A percentile compares a stretch with the other conserved stretches of the same genome.
phyloP scores from a whole-genome alignment of 441 rosid genomes.

The Bruguiera hainesii region DNA sequence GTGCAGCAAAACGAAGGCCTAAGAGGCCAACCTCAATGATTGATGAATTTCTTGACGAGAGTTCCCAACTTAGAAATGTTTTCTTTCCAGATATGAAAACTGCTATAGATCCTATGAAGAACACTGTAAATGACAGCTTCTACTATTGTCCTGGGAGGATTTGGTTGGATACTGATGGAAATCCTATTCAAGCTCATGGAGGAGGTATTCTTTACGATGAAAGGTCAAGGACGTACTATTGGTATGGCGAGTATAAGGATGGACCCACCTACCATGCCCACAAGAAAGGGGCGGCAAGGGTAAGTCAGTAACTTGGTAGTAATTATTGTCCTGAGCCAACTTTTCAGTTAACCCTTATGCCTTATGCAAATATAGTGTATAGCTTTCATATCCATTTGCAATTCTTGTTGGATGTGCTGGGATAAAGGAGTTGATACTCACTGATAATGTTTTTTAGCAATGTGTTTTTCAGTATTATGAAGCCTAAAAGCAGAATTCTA shows the following conservation, averaged over 20 bases:
- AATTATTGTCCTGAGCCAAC: neutral
- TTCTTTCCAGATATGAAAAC: conserved; percentile 72
- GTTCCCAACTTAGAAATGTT: conserved; percentile 61
- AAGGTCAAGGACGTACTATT: conserved; percentile 58
- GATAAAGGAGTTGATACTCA: conserved; percentile 9
- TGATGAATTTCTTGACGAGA: conserved; percentile 92
- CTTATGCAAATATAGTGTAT: neutral
- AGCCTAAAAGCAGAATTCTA: conserved; percentile 10
- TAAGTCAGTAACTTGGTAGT: conserved; percentile 34
- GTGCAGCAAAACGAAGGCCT: conserved; percentile 69
- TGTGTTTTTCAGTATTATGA: neutral
- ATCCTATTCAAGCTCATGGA: conserved; percentile 95
- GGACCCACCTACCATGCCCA: conserved; percentile 86
- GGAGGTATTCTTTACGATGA: conserved; percentile 70
- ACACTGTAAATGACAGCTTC: conserved; percentile 47
- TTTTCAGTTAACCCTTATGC: neutral
- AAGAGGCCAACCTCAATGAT: conserved; percentile 59
- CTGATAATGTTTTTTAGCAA: neutral
- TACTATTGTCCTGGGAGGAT: conserved; percentile 70
- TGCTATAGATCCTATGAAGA: conserved; percentile 58
- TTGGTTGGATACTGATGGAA: conserved; percentile 91
- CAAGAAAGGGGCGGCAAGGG: conserved; percentile 82
- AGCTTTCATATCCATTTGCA: conserved; percentile 1
- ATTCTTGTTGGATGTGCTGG: conserved; percentile 2
- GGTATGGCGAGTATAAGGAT: conserved; percentile 97